These are phyloP conservation scores for Setomelanomma holmii DNA, from an alignment of 2,329 filamentous ascomycete genomes.

Conservation along the genomic window DNA sequence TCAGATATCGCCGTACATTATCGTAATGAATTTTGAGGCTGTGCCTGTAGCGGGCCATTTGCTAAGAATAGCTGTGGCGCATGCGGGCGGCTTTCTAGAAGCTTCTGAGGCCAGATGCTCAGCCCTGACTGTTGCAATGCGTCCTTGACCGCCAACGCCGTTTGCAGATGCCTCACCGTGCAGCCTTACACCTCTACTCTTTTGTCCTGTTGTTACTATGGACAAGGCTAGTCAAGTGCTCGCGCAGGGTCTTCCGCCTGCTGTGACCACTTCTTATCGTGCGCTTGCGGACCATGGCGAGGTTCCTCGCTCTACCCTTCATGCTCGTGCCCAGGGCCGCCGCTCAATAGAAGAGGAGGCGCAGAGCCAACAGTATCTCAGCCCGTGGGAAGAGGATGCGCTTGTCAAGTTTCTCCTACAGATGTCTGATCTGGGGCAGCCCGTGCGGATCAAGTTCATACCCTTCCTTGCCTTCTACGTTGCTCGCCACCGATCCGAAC, in stretches of 20 bases:
- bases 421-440: slow-evolving; percentile 20
- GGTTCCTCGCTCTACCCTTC: slow-evolving; percentile 22
- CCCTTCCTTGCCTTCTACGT: slow-evolving; percentile 19
- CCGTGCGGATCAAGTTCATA: slow-evolving; percentile 26
- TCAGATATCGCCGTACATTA: too few species aligned
- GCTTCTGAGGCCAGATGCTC: background rate
- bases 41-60: background rate
- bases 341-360: slow-evolving; percentile 36
- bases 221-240: slow-evolving; percentile 10
- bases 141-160: too few species aligned
- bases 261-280: background rate
- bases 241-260: slow-evolving; percentile 12
- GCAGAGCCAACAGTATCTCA: slow-evolving; percentile 38
- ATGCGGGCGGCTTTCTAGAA: background rate
- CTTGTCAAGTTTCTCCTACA: slow-evolving; percentile 24
- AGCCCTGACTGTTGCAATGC: too few species aligned
- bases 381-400: slow-evolving; percentile 32
- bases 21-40: too few species aligned
- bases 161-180: too few species aligned
- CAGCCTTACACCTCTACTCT: background rate
- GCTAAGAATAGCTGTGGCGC: background rate
- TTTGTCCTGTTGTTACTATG: background rate
- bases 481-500: slow-evolving; percentile 13
- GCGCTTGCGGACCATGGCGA: slow-evolving; percentile 3
- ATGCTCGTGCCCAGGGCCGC: slow-evolving; percentile 27